These are phyloP conservation scores for Fusarium haematococcum DNA, from an alignment of 2,329 filamentous ascomycete genomes.

Conservation along the genomic window DNA sequence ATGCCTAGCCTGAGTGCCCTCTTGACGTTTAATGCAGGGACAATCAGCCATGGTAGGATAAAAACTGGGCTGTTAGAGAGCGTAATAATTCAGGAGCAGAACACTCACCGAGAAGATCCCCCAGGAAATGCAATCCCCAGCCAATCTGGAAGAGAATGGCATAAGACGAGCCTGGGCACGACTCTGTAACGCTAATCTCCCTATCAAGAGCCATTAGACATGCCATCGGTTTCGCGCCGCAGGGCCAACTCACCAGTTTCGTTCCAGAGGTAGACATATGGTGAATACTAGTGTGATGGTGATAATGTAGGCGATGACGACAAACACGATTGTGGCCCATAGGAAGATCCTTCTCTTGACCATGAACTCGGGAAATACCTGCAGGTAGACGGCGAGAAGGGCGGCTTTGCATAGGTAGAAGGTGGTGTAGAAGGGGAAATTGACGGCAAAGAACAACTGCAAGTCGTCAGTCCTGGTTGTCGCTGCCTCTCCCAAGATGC, in stretches of 20 bases:
- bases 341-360: constrained; percentile 23
- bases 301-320: background rate
- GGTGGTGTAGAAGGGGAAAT: constrained; percentile 36
- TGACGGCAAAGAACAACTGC: constrained; percentile 27
- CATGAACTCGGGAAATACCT: constrained; percentile 28
- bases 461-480: background rate
- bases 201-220: background rate
- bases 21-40: constrained; percentile 14
- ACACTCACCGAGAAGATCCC: constrained; percentile 13
- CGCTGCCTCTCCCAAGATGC: accelerated
- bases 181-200: background rate
- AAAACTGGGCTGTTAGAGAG: constrained; percentile 14
- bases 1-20: constrained; percentile 18
- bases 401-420: constrained; percentile 40
- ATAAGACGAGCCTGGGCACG: background rate
- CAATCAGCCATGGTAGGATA: constrained; percentile 29
- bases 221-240: no score
- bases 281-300: constrained; percentile 4
- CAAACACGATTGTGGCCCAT: constrained; percentile 16
- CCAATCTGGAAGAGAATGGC: constrained; percentile 20
- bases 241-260: constrained; percentile 16
- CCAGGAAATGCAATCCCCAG: constrained; percentile 24
- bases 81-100: accelerated
- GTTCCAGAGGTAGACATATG: constrained; percentile 4
- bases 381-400: constrained; percentile 26